Evolutionary conservation across 2,329 filamentous ascomycete genomes (phyloP), one percentile per base, ranked within the genome.

Genomic region (Penicillium sp.): DNA sequence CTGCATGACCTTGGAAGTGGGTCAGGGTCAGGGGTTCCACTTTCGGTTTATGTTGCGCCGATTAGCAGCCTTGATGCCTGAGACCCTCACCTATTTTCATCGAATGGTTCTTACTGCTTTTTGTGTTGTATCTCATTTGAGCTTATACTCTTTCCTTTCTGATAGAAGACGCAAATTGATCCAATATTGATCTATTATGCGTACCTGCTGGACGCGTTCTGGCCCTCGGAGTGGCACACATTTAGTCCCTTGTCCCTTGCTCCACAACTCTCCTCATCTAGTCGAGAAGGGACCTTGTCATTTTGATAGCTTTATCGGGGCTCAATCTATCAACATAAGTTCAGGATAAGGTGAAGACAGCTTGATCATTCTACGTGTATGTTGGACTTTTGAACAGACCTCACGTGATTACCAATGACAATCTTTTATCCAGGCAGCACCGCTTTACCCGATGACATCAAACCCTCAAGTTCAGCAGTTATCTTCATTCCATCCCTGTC

Each of bases 121-220:
- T 40, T 7, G 42, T 31, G 26, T 45, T 20, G 15, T 41, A 33
- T 47, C 8, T 20, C 15, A 20, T 43, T 51, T 47, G 9, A 15
- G 25, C 11, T 49, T 54, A 9, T 12, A 2, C n/a, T 48, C 41
- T 18, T 18, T 33, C 6, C 7, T 44, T 46, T 54, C 26, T 54
- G 40, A 58, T 61, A 58, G 57, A 53, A 47, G 6, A 58, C 29
- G 37, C 59, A 59, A 58, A 60, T 18, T 26, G 51, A 42, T 43
- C 55, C 31, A 31, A 33, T 33, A 1, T 33, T n/a, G 14, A 52
- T 53, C 53, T 41, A 26, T 53, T 4, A 55, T 60, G 59, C n/a
- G n/a, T n/a, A n/a, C n/a, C n/a, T 59, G 57, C 62, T 60, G 60
- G 59, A 56, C 60, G 49, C 62, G 54, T 59, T 62, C 55, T 59